These are phyloP conservation scores for Stereocaulon alpinum DNA, from an alignment of 495 filamentous ascomycete species.

Conservation along the genomic window DNA sequence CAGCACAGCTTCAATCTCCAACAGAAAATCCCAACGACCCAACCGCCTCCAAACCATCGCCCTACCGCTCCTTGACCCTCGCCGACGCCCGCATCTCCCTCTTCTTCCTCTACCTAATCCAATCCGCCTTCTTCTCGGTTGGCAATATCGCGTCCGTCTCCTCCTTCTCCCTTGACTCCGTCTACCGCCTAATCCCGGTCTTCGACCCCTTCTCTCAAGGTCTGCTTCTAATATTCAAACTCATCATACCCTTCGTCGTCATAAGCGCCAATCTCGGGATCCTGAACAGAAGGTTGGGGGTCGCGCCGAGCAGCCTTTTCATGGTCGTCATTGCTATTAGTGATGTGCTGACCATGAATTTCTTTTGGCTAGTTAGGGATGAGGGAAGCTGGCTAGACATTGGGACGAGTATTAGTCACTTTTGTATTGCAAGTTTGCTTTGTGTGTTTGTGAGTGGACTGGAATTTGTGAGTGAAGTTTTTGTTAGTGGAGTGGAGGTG, in stretches of 20 bases:
- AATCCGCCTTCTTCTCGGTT: slow-evolving; percentile 94
- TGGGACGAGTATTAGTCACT: slow-evolving; percentile 89
- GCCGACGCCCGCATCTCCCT: slow-evolving; percentile 77
- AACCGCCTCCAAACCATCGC: slow-evolving; percentile 31
- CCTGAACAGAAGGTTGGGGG: slow-evolving; percentile 73
- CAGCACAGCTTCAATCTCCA: slow-evolving; percentile 16
- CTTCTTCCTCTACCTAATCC: slow-evolving; percentile 90
- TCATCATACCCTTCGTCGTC: slow-evolving; percentile 88
- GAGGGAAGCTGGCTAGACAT: slow-evolving; percentile 97
- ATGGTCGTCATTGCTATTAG: slow-evolving; percentile 90
- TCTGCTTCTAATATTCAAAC: slow-evolving; percentile 76
- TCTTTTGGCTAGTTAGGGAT: slow-evolving; percentile 95
- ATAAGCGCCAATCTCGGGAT: slow-evolving; percentile 91
- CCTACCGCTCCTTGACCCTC: slow-evolving; percentile 64
- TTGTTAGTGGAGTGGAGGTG: slow-evolving; percentile 75
- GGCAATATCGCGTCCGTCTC: slow-evolving; percentile 94
- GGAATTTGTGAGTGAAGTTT: slow-evolving; percentile 75
- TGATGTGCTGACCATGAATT: slow-evolving; percentile 88
- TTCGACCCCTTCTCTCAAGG: slow-evolving; percentile 92
- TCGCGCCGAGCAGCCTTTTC: slow-evolving; percentile 76
- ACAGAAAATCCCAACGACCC: slow-evolving; percentile 18
- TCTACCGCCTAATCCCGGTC: slow-evolving; percentile 81
- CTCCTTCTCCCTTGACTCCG: slow-evolving; percentile 87
- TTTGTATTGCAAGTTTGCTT: slow-evolving; percentile 78
- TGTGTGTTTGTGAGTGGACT: slow-evolving; percentile 85